Conservation (phyloP, 2,329 filamentous ascomycete genomes). For the Emmonsiellopsis sp. region DNA sequence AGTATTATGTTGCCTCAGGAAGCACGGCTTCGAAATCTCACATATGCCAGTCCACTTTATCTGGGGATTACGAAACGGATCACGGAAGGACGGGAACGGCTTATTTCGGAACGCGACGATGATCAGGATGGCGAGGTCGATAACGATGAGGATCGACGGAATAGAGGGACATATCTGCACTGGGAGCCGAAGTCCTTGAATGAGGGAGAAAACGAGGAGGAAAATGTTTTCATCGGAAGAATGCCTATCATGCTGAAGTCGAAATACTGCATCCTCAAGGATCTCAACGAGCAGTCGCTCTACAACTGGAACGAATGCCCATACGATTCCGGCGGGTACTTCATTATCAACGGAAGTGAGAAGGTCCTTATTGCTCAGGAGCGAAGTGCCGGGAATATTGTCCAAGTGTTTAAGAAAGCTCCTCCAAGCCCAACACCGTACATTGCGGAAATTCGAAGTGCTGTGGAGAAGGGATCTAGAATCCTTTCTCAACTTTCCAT, state of each 20-base stretch:
- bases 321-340: constrained; percentile 97
- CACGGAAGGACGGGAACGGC: constrained; percentile 69
- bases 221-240: constrained; percentile 85
- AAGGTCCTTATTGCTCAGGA: constrained; percentile 98
- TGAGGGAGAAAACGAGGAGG: constrained; percentile 50
- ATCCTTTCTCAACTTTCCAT: constrained; percentile 88
- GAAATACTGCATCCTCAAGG: constrained; percentile 82
- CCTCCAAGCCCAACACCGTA: constrained; percentile 86
- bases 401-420: constrained; percentile 98
- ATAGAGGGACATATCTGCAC: constrained; percentile 33
- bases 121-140: constrained; percentile 42
- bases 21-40: constrained; percentile 88
- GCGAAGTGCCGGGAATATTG: constrained; percentile 93
- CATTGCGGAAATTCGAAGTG: constrained; percentile 91
- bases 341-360: constrained; percentile 97
- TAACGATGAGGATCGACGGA: constrained; percentile 41
- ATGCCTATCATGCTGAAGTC: constrained; percentile 98
- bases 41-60: constrained; percentile 87
- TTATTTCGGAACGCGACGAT: constrained; percentile 58
- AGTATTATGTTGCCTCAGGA: constrained; percentile 86
- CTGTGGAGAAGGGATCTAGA: constrained; percentile 89
- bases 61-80: constrained; percentile 80
- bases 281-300: constrained; percentile 73
- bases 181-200: constrained; percentile 39
- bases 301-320: constrained; percentile 94